Conservation (phyloP, 352 stramenopile species). For the Blastocystis sp. region DNA sequence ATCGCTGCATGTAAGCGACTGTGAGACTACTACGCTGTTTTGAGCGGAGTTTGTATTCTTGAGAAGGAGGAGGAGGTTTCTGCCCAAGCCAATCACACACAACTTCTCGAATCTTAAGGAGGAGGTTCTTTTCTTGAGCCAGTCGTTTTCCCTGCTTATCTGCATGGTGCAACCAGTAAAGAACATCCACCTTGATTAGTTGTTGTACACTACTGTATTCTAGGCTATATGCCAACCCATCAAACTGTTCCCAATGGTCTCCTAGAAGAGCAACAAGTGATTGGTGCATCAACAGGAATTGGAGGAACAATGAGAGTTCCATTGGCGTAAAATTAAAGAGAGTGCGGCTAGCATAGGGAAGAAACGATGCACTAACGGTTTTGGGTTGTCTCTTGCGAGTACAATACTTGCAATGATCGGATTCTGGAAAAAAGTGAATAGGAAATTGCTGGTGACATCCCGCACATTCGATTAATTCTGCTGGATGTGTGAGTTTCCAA, state of each 20-base stretch:
- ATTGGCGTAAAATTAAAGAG: not conserved
- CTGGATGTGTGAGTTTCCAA: not conserved
- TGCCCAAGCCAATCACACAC: not conserved
- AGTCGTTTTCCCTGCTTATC: not conserved
- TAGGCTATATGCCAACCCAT: not conserved
- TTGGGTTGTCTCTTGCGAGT: not conserved
- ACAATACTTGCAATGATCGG: not conserved
- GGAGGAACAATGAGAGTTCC: not conserved
- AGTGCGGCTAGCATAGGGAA: not conserved
- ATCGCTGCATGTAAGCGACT: not conserved
- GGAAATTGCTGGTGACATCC: not conserved
- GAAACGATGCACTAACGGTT: not conserved
- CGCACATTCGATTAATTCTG: not conserved
- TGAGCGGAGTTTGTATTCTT: conserved; percentile 2
- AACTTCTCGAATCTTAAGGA: conserved; percentile 10
- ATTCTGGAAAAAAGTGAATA: not conserved
- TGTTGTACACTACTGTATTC: not conserved
- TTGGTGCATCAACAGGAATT: not conserved
- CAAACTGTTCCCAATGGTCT: not conserved
- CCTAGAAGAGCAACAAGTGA: not conserved
- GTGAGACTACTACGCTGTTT: not conserved
- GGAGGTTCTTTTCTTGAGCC: not conserved
- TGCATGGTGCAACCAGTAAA: conserved; percentile 42
- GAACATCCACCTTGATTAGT: not conserved
- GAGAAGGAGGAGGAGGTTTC: not conserved